Base-by-base conservation (phyloP, 805 yeast genomes). In the Ogataea ramenticola region DNA sequence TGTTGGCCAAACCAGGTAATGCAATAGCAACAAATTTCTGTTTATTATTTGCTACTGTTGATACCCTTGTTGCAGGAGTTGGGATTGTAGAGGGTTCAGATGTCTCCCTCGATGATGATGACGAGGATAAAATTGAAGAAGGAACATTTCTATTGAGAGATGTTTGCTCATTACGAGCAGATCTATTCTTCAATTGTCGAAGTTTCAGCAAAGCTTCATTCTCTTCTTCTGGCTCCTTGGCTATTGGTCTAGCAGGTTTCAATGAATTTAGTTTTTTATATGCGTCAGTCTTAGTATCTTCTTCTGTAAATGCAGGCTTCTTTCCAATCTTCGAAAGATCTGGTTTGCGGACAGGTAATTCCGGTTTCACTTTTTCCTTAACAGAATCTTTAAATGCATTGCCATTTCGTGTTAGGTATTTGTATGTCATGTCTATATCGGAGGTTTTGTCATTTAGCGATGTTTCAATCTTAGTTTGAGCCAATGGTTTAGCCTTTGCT, bases 131-230 rank as follows among this genome's bases (percentile, higher is more conserved):
- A 17, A 39, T 20, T 30, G 46, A 27, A n/a, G 36, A 3, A 19
- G 35, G 17, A n/a, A n/a, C n/a, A n/a, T n/a, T n/a, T n/a, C n/a
- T n/a, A n/a, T n/a, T n/a, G n/a, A n/a, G n/a, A n/a, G n/a, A n/a
- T n/a, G n/a, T 24, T 24, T 6, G 27, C 17, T 26, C 19, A 16
- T 27, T 15, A 20, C 26, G 24, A 16, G 39, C 14, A 8, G 41
- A 24, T 29, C 24, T 21, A 24, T 10, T 22, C 16, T 19, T 17
- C 20, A 31, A 8, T 9, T 42, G 39, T 15, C 12, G n/a, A n/a
- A 50, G 43, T 34, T 45, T 49, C 27, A 43, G 30, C 15, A 55
- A 30, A 10, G 61, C 58, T 45, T 62, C 67, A 4, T 66, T 61
- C 12, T 46, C 45, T 20, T 48, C 47, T 2, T 54, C 43, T 24